phyloP scores from a whole-genome alignment of 2,329 filamentous ascomycete species.

The Colletotrichum sp. region DNA sequence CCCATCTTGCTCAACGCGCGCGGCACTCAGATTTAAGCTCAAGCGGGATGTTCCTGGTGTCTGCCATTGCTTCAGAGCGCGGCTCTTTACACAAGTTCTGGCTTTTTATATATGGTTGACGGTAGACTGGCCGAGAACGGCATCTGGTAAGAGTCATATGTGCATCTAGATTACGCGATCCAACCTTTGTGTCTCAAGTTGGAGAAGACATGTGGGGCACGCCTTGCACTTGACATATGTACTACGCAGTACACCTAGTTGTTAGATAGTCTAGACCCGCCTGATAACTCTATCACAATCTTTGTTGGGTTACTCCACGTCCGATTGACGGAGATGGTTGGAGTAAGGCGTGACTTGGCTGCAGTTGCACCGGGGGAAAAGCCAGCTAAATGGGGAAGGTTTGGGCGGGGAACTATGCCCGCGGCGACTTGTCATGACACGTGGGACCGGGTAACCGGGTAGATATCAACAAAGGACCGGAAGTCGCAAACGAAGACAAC shows the following conservation, averaged over 20 bases:
- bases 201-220: neutral
- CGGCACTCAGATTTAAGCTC: neutral
- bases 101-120: neutral
- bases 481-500: neutral
- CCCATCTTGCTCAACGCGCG: neutral
- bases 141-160: conserved; percentile 2
- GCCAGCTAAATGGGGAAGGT: neutral
- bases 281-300: neutral
- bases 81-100: neutral
- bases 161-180: neutral
- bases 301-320: neutral
- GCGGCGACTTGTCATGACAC: neutral
- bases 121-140: neutral
- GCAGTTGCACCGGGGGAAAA: neutral
- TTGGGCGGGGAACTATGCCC: neutral
- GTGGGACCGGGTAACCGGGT: neutral
- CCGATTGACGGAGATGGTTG: neutral
- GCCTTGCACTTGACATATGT: neutral
- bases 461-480: neutral
- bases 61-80: neutral
- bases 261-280: neutral
- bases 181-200: neutral
- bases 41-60: neutral
- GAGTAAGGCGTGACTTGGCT: neutral
- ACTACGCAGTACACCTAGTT: neutral